Base-by-base conservation (phyloP, 2,329 filamentous ascomycete genomes). In the Pseudocercospora pini-densiflorae region DNA sequence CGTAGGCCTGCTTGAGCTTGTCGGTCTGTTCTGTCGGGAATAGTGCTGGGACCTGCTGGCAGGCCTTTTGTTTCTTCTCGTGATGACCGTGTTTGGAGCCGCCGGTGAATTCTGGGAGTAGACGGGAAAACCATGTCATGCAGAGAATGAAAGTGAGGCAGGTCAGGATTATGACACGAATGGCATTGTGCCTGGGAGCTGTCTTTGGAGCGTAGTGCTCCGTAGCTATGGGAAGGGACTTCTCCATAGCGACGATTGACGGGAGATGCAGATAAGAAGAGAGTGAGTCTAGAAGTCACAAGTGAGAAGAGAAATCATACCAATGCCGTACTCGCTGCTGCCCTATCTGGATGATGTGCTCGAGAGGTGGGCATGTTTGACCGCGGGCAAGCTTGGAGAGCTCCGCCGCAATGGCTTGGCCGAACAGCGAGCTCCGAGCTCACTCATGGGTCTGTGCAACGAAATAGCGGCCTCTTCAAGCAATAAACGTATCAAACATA, bases 21-120 rank as follows among this genome's bases (percentile, higher is more conserved):
- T 73, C 72, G 57, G 70, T 65, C 47, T 67, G 61, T 7, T 61
- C 36, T 5, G 70, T 29, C 5, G 75, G 75, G 61, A 69, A 74
- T 36, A 77, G 73, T 1, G 75, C 72, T 16, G 70, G 61, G n/a
- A 72, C 67, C 62, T 77, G 75, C 14, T 66, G 59, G 66, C 75
- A 77, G 21, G 51, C 31, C 19, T 31, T 24, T 9, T 49, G 54
- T 1, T 63, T n/a, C 24, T 29, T 36, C 12, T 57, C 64, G 31
- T 53, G 58, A 5, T 53, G 31, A 12, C 12, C 45, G 21, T 49
- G 16, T 23, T 49, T 21, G 19, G 21, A 12, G 51, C 23, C 14
- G 12, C 21, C 9, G 21, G 54, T 36, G 33, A 67, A 31, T n/a
- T 49, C 45, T 21, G 65, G 8, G 16, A 70, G 27, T 19, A 59